Evolutionary conservation across 23 red algal genomes (phyloP), one percentile per base, ranked within the genome.

Genomic region (Gracilaria domingensis): DNA sequence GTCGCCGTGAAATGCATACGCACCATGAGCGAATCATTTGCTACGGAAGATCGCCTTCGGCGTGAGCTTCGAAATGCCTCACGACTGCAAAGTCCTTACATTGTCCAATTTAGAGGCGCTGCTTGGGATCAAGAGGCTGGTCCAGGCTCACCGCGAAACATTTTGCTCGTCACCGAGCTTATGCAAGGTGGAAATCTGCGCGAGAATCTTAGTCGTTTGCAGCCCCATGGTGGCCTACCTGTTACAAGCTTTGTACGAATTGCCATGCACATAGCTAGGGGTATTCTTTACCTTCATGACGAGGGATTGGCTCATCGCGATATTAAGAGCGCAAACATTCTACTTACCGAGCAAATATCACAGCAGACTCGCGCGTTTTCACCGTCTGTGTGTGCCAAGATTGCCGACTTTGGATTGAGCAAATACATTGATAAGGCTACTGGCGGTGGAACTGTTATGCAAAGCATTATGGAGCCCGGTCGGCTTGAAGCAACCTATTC

Each of bases 141-240:
- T 0, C 44, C 64, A 9, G 86, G 18, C 20, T 77, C 79, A 16
- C 89, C 89, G 9, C 72, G 87, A 53, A 92, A 83, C 49, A 71
- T 88, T 24, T 71, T 95, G 47, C 47, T 95, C 3, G 86, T 95
- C 18, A 95, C 93, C 39, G 93, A 95, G 85, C 85, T 95, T 21
- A 95, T 95, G 93, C 55, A 54, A 1, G 93, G 93, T 25, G 95
- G 95, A n/a, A 96, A 88, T 50, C 36, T 96, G 82, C 81, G 88
- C 49, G 88, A 92, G 32, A 82, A 61, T 45, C 76, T 96, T n/a
- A 69, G 62, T 42, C 30, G 54, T 23, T 82, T 91, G 20, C 14
- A 24, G 8, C 66, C 70, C 33, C 32, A 64, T 39, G 26, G 13
- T 13, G 75, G 83, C 20, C 65, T 95, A 1, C 51, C 72, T 0